Evolutionary conservation across 768 basidiomycete genomes (phyloP).

Genomic region (Boletus sp.): DNA sequence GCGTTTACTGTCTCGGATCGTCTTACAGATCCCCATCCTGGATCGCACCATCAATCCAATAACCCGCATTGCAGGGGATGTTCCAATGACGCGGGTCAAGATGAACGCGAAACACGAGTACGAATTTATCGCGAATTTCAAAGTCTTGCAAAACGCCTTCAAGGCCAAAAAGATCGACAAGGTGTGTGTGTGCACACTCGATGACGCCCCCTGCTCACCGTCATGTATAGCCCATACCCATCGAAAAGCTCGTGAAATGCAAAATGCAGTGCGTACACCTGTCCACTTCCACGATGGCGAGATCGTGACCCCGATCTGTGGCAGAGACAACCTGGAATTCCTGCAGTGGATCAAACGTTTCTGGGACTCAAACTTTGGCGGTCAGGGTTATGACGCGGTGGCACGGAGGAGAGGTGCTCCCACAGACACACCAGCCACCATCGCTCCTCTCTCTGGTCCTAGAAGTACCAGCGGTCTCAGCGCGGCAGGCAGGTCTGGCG

Average conservation of each 20-base stretch:
- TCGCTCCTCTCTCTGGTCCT: slow-evolving; percentile 57
- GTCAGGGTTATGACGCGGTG: slow-evolving; percentile 82
- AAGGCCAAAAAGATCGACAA: slow-evolving; percentile 93
- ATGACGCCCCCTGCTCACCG: slow-evolving; percentile 2
- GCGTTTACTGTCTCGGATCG: slow-evolving; percentile 28
- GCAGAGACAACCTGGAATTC: slow-evolving; percentile 96
- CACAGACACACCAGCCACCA: slow-evolving; percentile 73
- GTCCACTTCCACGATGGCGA: neutral
- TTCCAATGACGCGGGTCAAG: slow-evolving; percentile 91
- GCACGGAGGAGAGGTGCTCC: slow-evolving; percentile 76
- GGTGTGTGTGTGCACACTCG: slow-evolving; percentile 40
- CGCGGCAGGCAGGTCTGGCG: slow-evolving; percentile 50
- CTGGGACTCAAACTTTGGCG: slow-evolving; percentile 91
- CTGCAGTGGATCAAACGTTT: slow-evolving; percentile 95
- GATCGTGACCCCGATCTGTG: slow-evolving; percentile 14
- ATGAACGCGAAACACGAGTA: slow-evolving; percentile 96
- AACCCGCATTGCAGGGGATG: slow-evolving; percentile 55
- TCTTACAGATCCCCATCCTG: slow-evolving; percentile 17
- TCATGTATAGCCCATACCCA: slow-evolving; percentile 73
- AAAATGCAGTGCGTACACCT: slow-evolving; percentile 88
- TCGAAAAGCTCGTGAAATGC: slow-evolving; percentile 94
- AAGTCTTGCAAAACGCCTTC: slow-evolving; percentile 91
- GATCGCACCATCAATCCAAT: slow-evolving; percentile 9
- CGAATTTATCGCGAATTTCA: slow-evolving; percentile 93
- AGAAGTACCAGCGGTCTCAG: slow-evolving; percentile 39